Evolutionary conservation across 441 rosid species (phyloP), one percentile per base, ranked within the genome.

Genomic region (Populus hybrid): DNA sequence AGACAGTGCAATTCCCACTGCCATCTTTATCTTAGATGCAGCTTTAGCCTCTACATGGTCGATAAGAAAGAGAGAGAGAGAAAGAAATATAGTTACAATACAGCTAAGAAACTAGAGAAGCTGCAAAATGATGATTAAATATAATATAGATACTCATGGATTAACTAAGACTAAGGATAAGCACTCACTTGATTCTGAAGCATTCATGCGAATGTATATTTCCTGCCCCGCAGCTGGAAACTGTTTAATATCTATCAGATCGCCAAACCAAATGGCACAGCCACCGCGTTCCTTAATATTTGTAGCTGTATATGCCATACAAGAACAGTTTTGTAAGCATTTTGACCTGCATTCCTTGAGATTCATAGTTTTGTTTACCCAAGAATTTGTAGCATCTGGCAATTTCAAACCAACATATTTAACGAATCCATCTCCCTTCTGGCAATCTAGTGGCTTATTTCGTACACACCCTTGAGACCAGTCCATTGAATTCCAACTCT

Each of bases 251-350:
- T 89, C 92, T 36, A 83, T 32, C 38, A 89, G 72, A 40, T 81
- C 85, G 8, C 67, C 83, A 6, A 76, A 81, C 92, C 92, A 89
- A 54, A 81, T 77, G 26, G 54, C 76, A 23, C 89, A 89, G 20
- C 90, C 89, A 8, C 81, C 68, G 18, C 80, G 76, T 20, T 36
- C 81, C 11, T 40, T 77, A 67, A 81, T 64, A 70, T 77, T 77
- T 11, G 57, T 10, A 54, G 30, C 65, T 21, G 86, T 3, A 20
- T 76, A 84, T 2, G 84, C 87, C 75, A 46, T 83, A 63, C 86
- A 86, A 7, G 85, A 83, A 76, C 84, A 84, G 42, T 83, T 84
- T 30, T 30, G 72, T 38, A 83, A 64, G 84, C 88, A 87, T 42
- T 46, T 20, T 4, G 5, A 73, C 72, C 75, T 67, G 34, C 86